phyloP scores from a whole-genome alignment of 495 filamentous ascomycete species.

The Xylaria cubensis region DNA sequence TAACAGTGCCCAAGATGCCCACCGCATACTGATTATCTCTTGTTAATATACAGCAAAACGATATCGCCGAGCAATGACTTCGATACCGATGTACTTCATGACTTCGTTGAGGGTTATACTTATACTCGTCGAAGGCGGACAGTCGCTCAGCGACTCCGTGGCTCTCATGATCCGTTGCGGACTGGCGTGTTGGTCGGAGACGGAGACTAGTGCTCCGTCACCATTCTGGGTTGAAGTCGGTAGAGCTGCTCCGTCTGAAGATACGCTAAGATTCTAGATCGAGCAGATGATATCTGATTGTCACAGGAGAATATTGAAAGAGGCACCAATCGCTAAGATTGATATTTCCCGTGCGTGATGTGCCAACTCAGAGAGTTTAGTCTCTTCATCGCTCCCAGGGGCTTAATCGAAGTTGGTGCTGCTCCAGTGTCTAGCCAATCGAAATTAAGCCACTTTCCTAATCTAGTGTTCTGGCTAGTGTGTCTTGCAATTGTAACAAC shows the following conservation, averaged over 20 bases:
- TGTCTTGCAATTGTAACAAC: neutral
- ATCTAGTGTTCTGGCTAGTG: neutral
- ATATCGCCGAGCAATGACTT: neutral
- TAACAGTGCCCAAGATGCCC: slow-evolving; percentile 9
- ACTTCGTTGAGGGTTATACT: neutral
- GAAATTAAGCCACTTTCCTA: neutral
- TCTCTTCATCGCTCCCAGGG: neutral
- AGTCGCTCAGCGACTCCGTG: neutral
- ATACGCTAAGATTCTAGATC: neutral
- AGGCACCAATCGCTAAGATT: neutral
- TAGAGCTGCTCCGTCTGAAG: neutral
- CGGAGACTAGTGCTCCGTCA: slow-evolving; percentile 17
- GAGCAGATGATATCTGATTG: neutral
- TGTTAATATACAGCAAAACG: neutral
- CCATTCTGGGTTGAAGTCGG: slow-evolving; percentile 1
- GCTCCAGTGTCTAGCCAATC: neutral
- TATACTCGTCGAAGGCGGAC: neutral
- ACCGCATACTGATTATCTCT: slow-evolving; percentile 17
- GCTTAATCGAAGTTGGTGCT: neutral
- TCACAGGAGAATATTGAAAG: neutral
- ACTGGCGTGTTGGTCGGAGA: neutral
- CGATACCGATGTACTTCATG: too few species aligned
- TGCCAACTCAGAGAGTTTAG: too few species aligned
- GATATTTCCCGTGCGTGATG: neutral
- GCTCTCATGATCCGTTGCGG: slow-evolving; percentile 2